These are phyloP conservation scores for Craspedostauros australis DNA, from an alignment of 108 stramenopile species.

Conservation along the genomic window DNA sequence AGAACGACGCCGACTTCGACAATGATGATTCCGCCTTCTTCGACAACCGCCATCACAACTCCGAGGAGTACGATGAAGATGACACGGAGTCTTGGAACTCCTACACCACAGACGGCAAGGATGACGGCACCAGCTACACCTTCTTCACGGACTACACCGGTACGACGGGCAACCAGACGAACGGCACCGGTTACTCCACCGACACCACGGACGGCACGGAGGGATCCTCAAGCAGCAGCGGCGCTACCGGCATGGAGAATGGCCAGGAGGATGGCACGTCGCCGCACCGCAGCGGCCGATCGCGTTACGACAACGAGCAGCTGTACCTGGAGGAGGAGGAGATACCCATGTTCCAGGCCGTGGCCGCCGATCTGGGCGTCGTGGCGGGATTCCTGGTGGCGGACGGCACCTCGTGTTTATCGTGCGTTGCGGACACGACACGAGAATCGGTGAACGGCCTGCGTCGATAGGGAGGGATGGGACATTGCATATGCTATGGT, in stretches of 20 bases:
- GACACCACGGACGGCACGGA: slow-evolving; percentile 3
- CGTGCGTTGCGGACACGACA: slow-evolving; percentile 14
- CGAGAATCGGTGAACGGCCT: too few species aligned
- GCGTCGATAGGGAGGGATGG: too few species aligned
- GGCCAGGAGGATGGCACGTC: slow-evolving; percentile 5
- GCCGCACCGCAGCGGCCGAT: background rate
- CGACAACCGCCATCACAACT: background rate
- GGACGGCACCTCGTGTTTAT: slow-evolving; percentile 24
- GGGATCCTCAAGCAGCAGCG: background rate
- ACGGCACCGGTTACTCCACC: slow-evolving; percentile 2
- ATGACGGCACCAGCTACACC: background rate
- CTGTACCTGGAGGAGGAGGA: background rate
- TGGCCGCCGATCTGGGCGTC: slow-evolving; percentile 22
- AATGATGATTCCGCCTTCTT: background rate
- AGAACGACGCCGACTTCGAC: too few species aligned
- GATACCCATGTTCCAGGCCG: slow-evolving; percentile 3
- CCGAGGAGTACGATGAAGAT: background rate
- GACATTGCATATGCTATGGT: too few species aligned
- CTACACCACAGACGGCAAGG: background rate
- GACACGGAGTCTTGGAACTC: background rate
- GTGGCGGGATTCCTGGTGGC: slow-evolving; percentile 17
- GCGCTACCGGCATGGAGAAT: background rate
- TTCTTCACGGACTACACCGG: background rate
- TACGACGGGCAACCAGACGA: background rate
- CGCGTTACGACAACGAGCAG: background rate